Conservation (phyloP, 2,329 filamentous ascomycete species). For the Cryphonectria nitschkei region DNA sequence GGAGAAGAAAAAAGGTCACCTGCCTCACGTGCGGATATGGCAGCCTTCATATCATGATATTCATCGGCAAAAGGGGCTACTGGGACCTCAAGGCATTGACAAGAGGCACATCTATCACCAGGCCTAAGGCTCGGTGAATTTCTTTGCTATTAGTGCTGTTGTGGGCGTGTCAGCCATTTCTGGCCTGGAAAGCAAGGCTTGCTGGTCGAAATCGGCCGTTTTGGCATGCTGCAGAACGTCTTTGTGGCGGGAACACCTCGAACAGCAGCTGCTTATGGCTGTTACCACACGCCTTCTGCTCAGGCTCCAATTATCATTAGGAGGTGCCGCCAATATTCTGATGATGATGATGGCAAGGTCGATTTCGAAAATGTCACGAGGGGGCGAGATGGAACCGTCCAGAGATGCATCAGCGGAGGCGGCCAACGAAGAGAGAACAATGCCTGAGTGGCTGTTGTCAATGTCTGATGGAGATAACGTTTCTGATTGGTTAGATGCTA, state of each 20-base stretch:
- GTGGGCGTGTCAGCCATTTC: constrained; percentile 7
- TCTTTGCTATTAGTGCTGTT: not conserved
- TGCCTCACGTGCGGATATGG: constrained; percentile 11
- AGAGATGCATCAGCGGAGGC: not conserved
- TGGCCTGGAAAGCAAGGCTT: not conserved
- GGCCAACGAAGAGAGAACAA: not conserved
- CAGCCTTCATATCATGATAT: constrained; percentile 8
- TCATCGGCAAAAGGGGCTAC: not conserved
- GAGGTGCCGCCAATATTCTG: not conserved
- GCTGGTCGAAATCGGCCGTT: constrained; percentile 9
- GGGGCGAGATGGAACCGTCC: not conserved
- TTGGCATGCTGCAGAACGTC: constrained; percentile 14
- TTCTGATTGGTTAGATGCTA: not conserved
- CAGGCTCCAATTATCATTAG: not conserved
- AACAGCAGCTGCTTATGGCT: not conserved
- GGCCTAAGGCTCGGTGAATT: not conserved
- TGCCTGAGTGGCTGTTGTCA: not conserved
- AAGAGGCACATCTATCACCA: not conserved
- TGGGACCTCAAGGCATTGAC: constrained; percentile 8
- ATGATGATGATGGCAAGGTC: not conserved
- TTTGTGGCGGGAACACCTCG: constrained; percentile 3
- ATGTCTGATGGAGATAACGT: constrained; percentile 1
- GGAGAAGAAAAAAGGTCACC: not conserved
- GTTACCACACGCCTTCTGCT: not conserved
- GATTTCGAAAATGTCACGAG: not conserved